phyloP scores from a whole-genome alignment of 225 moss, liverwort and hornwort species.

The Polytrichum formosum region DNA sequence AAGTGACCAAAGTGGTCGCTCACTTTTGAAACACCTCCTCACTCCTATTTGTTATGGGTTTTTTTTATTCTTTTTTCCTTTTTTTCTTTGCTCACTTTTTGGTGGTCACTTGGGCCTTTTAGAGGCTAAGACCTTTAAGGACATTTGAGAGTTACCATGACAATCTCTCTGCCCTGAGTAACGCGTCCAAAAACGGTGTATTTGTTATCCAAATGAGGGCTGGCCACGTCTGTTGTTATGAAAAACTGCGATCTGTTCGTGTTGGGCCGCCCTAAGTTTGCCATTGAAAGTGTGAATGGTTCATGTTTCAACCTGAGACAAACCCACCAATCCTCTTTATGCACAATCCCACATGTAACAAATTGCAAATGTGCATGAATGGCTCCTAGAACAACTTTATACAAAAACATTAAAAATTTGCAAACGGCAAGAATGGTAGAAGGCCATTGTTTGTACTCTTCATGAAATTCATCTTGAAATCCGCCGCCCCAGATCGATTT shows the following conservation, averaged over 20 bases:
- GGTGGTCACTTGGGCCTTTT: too few relatives aligned
- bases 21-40: too few relatives aligned
- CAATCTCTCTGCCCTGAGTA: slow-evolving; percentile 42
- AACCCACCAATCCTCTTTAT: background rate
- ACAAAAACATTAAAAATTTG: background rate
- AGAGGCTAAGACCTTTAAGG: too few relatives aligned
- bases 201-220: slow-evolving; percentile 59
- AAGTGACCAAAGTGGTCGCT: too few relatives aligned
- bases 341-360: background rate
- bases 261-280: slow-evolving; percentile 52
- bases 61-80: too few relatives aligned
- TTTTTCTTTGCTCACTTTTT: too few relatives aligned
- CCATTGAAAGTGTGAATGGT: slow-evolving; percentile 69
- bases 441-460: slow-evolving; percentile 36
- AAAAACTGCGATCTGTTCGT: slow-evolving; percentile 77
- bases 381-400: background rate
- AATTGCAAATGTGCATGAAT: too few relatives aligned
- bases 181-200: slow-evolving; percentile 74
- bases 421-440: background rate
- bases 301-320: slow-evolving; percentile 65
- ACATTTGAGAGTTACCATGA: slow-evolving; percentile 40
- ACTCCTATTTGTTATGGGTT: too few relatives aligned
- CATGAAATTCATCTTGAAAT: slow-evolving; percentile 56
- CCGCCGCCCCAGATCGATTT: slow-evolving; percentile 66
- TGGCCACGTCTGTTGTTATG: slow-evolving; percentile 46